phyloP scores from a whole-genome alignment of 768 basidiomycete genomes.

The Pleurotus giganteus region DNA sequence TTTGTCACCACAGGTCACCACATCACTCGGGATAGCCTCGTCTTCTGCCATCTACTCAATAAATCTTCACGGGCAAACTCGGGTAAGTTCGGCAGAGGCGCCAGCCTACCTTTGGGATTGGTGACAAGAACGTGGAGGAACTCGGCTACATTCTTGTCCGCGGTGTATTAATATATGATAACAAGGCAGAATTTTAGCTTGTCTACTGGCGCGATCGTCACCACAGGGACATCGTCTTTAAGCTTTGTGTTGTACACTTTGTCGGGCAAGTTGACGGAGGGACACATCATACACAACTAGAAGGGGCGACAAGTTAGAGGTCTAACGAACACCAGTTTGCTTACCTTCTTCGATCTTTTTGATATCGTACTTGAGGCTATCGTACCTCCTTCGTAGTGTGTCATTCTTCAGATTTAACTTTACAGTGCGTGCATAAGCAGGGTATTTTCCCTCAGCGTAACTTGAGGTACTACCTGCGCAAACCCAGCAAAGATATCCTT shows the following conservation, averaged over 20 bases:
- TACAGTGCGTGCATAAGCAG: not conserved
- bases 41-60: no score
- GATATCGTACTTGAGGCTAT: constrained; percentile 82
- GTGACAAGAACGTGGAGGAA: no score
- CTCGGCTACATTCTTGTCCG: no score
- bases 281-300: constrained; percentile 86
- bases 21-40: no score
- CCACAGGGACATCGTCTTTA: no score
- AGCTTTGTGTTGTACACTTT: not conserved
- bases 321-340: constrained; percentile 13
- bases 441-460: not conserved
- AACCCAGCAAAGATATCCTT: constrained; percentile 85
- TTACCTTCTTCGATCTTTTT: constrained; percentile 87
- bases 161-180: no score
- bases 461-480: constrained; percentile 58
- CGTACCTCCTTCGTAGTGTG: constrained; percentile 68
- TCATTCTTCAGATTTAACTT: constrained; percentile 86
- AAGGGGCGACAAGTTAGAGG: constrained; percentile 8
- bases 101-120: no score
- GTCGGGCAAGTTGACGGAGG: constrained; percentile 56
- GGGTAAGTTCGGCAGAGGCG: no score
- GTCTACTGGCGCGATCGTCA: no score
- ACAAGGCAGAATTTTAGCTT: no score
- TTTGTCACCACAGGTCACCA: no score
- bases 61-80: no score